Base-by-base conservation (phyloP, 441 rosid species). In the Raphanus hybrid region DNA sequence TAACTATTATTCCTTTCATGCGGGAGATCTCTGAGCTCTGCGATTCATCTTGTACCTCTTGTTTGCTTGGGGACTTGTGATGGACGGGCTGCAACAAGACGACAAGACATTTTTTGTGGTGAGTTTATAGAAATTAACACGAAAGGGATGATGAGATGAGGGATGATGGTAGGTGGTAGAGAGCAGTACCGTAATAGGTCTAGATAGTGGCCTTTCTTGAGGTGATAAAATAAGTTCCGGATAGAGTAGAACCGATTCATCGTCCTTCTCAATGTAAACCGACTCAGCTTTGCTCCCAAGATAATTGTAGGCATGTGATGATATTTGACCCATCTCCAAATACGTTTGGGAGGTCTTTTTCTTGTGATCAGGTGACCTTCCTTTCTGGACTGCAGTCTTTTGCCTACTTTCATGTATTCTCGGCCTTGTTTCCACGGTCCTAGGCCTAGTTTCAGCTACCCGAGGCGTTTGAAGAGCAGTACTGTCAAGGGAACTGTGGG, bases 221-320 rank as follows among this genome's bases (percentile, higher is more conserved):
- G 82, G 82, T 73, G 82, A 78, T 66, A 78, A 62, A 39, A 78
- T 1, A 63, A 74, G 60, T 68, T 78, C 78, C 54, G 78, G 78
- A 41, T 52, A 73, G 74, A 78, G 74, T 9, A 78, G 74, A 16
- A 78, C 78, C n/a, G 81, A 78, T 68, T 78, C 81, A 39, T 73
- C 66, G 65, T 73, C 66, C 1, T 68, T 69, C 1, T 78, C 71
- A 52, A 67, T 54, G 71, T 78, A 78, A 4, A 78, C 52, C 4
- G 82, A 73, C 52, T 78, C 82, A 52, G 82, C 74, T 62, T 67
- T 67, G 74, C 37, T 67, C 69, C 65, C 77, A 61, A 26, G 63
- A 73, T 61, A 67, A 52, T 8, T 73, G 66, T 78, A 67, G 29
- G 74, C 74, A 0, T 54, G 78, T 5, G 77, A 5, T 62, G 75